These are phyloP conservation scores for Debaryomyces sp. DNA, from an alignment of 1,139 yeast genomes.

Conservation along the genomic window DNA sequence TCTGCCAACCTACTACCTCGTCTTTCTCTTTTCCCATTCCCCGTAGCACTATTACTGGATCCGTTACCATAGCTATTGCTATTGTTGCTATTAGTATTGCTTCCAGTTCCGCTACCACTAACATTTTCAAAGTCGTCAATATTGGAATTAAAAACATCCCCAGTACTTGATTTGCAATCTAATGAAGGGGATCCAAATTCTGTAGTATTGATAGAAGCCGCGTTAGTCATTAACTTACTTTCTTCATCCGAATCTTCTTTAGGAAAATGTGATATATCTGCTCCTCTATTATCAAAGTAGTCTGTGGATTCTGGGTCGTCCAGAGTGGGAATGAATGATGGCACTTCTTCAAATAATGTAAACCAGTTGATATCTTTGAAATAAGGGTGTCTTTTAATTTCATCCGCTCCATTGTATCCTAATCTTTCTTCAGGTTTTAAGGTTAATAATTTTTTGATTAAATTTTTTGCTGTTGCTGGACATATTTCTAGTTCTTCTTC, in stretches of 20 bases:
- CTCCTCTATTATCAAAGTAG: conserved; percentile 92
- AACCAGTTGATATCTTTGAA: conserved; percentile 78
- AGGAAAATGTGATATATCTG: conserved; percentile 65
- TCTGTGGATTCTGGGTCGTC: conserved; percentile 89
- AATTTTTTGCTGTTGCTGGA: conserved; percentile 70
- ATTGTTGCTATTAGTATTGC: conserved; percentile 8
- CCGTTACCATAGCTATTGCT: conserved; percentile 11
- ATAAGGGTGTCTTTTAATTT: conserved; percentile 77
- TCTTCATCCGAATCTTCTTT: conserved; percentile 48
- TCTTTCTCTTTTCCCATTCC: conserved; percentile 55
- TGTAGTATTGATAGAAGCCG: conserved; percentile 16
- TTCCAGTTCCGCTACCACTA: conserved; percentile 11
- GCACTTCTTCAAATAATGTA: conserved; percentile 68
- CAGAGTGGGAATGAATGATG: conserved; percentile 79
- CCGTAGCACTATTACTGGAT: not conserved
- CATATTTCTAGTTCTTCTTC: conserved; percentile 58
- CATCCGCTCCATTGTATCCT: conserved; percentile 77
- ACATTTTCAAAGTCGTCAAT: conserved; percentile 6
- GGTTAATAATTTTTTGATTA: conserved; percentile 63
- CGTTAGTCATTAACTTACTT: conserved; percentile 15
- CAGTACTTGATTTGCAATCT: conserved; percentile 7
- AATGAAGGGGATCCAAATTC: conserved; percentile 25
- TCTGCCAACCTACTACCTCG: conserved; percentile 74
- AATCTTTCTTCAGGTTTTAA: conserved; percentile 67
- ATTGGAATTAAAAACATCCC: conserved; percentile 3